Conservation (phyloP, 2,329 filamentous ascomycete genomes). For the Stemphylium beticola region DNA sequence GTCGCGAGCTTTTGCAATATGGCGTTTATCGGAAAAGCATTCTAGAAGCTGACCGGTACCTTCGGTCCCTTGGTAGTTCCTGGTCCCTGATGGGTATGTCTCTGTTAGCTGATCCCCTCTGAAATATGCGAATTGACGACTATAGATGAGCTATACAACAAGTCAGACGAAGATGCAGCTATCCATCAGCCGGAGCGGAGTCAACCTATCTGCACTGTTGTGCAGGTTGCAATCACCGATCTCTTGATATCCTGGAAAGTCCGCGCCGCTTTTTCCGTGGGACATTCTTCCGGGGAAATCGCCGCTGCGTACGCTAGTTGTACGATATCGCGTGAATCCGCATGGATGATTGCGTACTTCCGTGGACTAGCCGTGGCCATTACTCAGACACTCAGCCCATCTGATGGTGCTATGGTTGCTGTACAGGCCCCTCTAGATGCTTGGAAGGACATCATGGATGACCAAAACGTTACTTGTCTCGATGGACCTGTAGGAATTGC, state of each 20-base stretch:
- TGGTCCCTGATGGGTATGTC: slow-evolving; percentile 19
- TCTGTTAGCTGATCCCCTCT: neutral
- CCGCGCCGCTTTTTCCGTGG: slow-evolving; percentile 22
- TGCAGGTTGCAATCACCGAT: slow-evolving; percentile 30
- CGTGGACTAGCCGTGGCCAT: slow-evolving; percentile 18
- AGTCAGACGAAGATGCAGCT: slow-evolving; percentile 4
- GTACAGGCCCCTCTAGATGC: slow-evolving; percentile 21
- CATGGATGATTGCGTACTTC: slow-evolving; percentile 22
- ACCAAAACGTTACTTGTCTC: slow-evolving; percentile 1
- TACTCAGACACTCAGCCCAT: slow-evolving; percentile 49
- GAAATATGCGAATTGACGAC: neutral
- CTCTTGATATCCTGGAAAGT: slow-evolving; percentile 24
- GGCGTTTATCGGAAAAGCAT: slow-evolving; percentile 17
- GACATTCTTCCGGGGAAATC: slow-evolving; percentile 45
- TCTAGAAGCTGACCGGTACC: slow-evolving; percentile 12
- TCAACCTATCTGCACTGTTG: slow-evolving; percentile 27
- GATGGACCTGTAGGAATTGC: slow-evolving; percentile 20
- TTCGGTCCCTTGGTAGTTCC: slow-evolving; percentile 17
- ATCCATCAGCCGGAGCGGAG: slow-evolving; percentile 22
- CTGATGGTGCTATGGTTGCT: slow-evolving; percentile 33
- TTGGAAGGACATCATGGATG: slow-evolving; percentile 9
- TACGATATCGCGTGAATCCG: slow-evolving; percentile 17
- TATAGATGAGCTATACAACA: slow-evolving; percentile 17
- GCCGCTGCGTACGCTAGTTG: slow-evolving; percentile 37
- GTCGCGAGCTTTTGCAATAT: slow-evolving; percentile 24